Percentiles rank a stretch among this genome's conserved stretches.
Evolutionary conservation across 2,329 filamentous ascomycete genomes (phyloP).

Genomic region (Colletotrichum sp.): DNA sequence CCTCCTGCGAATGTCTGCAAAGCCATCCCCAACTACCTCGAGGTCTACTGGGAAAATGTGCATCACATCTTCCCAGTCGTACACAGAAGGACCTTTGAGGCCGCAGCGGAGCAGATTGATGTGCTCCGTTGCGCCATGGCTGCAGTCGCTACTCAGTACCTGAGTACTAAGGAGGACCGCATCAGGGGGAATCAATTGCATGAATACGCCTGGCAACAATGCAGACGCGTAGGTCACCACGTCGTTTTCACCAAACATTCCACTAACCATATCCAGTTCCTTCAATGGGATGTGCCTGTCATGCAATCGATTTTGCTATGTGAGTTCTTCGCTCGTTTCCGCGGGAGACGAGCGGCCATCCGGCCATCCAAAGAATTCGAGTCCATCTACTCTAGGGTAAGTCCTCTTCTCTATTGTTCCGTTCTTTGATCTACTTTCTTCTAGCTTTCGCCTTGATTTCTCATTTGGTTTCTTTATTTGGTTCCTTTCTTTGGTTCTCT

Average conservation of each 20-base stretch:
- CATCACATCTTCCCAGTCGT: constrained; percentile 55
- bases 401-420: constrained; percentile 29
- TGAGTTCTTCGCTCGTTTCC: constrained; percentile 60
- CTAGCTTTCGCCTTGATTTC: constrained; percentile 1
- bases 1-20: constrained; percentile 35
- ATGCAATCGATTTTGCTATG: constrained; percentile 61
- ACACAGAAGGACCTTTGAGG: constrained; percentile 51
- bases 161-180: constrained; percentile 53
- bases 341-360: constrained; percentile 53
- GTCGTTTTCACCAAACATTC: neutral
- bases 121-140: constrained; percentile 60
- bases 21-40: constrained; percentile 54
- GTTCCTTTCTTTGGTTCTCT: constrained; percentile 31
- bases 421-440: constrained; percentile 31
- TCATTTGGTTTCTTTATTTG: constrained; percentile 25
- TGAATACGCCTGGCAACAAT: constrained; percentile 54
- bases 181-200: constrained; percentile 55
- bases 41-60: constrained; percentile 59
- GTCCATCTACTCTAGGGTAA: constrained; percentile 59
- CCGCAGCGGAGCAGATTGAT: constrained; percentile 41
- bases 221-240: constrained; percentile 49
- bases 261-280: constrained; percentile 37
- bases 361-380: constrained; percentile 54
- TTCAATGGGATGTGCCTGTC: constrained; percentile 52
- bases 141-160: constrained; percentile 58